Evolutionary conservation across 176 grass and related monocot species (phyloP), one percentile per base, ranked within the genome.

Genomic region (Secale cereale): DNA sequence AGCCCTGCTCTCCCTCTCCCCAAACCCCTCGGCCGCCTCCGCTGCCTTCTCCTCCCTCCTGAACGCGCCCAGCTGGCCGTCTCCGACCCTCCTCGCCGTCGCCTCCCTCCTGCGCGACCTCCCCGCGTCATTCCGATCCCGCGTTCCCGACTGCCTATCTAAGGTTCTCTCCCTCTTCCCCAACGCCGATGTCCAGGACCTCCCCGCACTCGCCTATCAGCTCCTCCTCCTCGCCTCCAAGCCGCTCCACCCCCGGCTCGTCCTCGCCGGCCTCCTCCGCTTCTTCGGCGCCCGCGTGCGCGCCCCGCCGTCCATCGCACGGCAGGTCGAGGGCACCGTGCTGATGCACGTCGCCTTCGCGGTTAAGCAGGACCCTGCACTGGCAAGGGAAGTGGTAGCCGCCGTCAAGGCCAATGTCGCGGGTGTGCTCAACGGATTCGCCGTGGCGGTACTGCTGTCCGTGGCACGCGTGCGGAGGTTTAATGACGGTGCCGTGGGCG

Each of bases 281-380:
- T 97, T 94, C 79, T 97, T 97, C 65, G 90, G 88, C n/a, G 83
- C 56, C 56, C 73, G 68, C 26, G 65, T 81, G 13, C 90, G 73
- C 30, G 88, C 90, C 11, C 90, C 82, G 33, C 84, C 74, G 48
- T 94, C 90, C n/a, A 88, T 97, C 62, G 80, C 81, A 27, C 85
- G 88, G 26, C 95, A 97, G 90, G 87, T 94, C 23, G 92, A 92
- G 81, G 86, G 95, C 6, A 97, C 92, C 30, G 90, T 94, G 14
- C 78, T 97, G 82, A 92, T 97, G 95, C 91, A 97, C 74, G 57
- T 97, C 32, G 61, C 89, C 66, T 97, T 97, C 79, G 90, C 88
- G 57, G 95, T 94, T 81, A 97, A 97, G 90, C 95, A 97, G 85
- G 95, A 97, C 69, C 76, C 91, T 8, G 86, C 85, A 5, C 85